phyloP scores from a whole-genome alignment of 179 eudicot species.

The Pouteria campechiana region DNA sequence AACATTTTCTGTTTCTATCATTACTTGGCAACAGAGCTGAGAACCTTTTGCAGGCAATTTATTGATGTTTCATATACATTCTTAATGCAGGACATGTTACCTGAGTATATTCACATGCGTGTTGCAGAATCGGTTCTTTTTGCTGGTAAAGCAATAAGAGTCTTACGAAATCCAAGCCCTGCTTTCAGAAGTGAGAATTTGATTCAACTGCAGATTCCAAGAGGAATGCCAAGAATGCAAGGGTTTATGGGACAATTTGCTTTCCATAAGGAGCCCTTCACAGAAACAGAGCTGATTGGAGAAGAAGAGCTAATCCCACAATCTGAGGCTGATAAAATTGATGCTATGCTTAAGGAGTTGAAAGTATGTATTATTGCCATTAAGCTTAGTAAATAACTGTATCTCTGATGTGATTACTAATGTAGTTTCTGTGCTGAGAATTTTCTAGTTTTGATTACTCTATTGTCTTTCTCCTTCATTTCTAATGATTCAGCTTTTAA shows the following conservation, averaged over 20 bases:
- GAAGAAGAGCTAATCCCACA: conserved; percentile 91
- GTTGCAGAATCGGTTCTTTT: conserved; percentile 91
- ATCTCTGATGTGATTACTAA: conserved; percentile 1
- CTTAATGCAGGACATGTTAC: conserved; percentile 99
- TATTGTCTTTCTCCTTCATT: conserved; percentile 1
- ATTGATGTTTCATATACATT: too few relatives aligned
- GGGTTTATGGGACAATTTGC: conserved; percentile 32
- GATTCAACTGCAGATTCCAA: conserved; percentile 51
- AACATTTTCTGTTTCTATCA: too few relatives aligned
- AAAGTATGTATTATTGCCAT: conserved; percentile 66
- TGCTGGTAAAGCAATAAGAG: conserved; percentile 96
- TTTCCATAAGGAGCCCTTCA: conserved; percentile 34
- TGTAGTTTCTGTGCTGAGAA: too few relatives aligned
- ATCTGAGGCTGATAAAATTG: conserved; percentile 88
- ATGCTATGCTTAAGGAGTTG: conserved; percentile 71
- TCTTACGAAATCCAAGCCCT: conserved; percentile 89
- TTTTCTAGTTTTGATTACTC: too few relatives aligned
- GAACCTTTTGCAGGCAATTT: too few relatives aligned
- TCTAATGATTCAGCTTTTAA: background rate
- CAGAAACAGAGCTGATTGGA: conserved; percentile 33
- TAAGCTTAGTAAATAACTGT: background rate
- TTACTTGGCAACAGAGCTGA: too few relatives aligned
- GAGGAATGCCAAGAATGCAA: conserved; percentile 43
- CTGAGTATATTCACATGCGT: conserved; percentile 79
- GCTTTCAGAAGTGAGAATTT: conserved; percentile 43